Evolutionary conservation across 2,329 filamentous ascomycete genomes (phyloP).

Genomic region (Magnaporthiopsis incrustans): DNA sequence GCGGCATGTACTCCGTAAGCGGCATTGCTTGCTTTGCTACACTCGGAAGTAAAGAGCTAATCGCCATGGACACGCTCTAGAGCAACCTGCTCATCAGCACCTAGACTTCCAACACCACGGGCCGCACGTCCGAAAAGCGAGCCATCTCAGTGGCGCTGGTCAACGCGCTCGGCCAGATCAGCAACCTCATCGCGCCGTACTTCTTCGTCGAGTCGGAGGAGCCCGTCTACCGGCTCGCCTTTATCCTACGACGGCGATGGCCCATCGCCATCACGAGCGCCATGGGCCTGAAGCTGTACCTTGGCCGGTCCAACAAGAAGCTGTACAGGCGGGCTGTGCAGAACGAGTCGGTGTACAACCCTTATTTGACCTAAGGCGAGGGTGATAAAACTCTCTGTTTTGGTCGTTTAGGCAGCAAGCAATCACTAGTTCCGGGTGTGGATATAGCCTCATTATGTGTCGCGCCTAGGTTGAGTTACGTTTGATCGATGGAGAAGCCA

Average conservation of each 20-base stretch:
- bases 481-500: not conserved
- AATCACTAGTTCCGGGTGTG: too few relatives aligned
- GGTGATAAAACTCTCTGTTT: too few relatives aligned
- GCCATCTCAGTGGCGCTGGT: conserved; percentile 3
- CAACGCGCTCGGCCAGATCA: conserved; percentile 2
- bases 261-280: not conserved
- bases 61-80: not conserved
- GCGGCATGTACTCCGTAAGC: conserved; percentile 1
- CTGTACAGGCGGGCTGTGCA: conserved; percentile 1
- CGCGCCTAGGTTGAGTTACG: not conserved
- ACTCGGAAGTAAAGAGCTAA: not conserved
- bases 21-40: not conserved
- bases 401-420: not conserved
- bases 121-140: conserved; percentile 5
- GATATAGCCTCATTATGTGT: not conserved
- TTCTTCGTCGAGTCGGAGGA: conserved; percentile 5
- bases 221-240: conserved; percentile 2
- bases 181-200: conserved; percentile 2
- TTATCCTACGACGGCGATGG: conserved; percentile 3
- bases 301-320: conserved; percentile 1
- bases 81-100: conserved; percentile 6
- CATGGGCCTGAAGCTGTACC: conserved; percentile 1
- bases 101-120: conserved; percentile 1
- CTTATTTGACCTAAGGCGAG: not conserved
- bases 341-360: not conserved